Percentiles rank a stretch among this genome's conserved stretches.
These are phyloP conservation scores for Coccomyxa sp. DNA, from an alignment of 139 green algal genomes.

Conservation along the genomic window DNA sequence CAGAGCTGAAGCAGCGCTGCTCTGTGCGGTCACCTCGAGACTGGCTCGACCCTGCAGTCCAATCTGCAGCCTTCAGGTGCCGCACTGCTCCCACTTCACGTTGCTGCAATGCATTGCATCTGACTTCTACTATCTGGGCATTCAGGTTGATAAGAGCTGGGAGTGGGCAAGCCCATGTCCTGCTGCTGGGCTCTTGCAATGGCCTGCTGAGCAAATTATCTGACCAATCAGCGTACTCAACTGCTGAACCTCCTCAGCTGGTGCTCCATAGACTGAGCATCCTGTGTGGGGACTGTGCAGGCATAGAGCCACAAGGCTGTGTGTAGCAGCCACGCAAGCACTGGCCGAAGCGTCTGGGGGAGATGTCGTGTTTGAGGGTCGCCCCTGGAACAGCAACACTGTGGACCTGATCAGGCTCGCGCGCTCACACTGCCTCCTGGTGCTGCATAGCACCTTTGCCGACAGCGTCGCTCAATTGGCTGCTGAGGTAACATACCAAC, in stretches of 20 bases:
- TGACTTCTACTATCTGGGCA: neutral
- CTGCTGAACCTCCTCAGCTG: no score
- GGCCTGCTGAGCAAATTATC: no score
- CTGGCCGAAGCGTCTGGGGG: slow-evolving; percentile 34
- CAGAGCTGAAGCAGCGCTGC: slow-evolving; percentile 28
- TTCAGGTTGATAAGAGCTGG: neutral
- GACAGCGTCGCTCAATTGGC: no score
- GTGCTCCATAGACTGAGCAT: no score
- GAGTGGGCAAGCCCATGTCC: neutral
- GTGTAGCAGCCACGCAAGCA: slow-evolving; percentile 18
- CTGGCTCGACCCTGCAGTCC: slow-evolving; percentile 20
- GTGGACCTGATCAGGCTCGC: slow-evolving; percentile 63
- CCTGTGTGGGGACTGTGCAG: no score
- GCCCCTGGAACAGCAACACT: slow-evolving; percentile 69
- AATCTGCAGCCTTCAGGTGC: slow-evolving; percentile 28
- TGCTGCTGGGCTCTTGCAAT: neutral
- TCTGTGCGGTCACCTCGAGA: slow-evolving; percentile 15
- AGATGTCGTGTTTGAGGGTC: slow-evolving; percentile 63
- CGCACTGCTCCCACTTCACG: neutral
- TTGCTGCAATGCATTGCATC: no score
- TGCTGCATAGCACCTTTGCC: slow-evolving; percentile 57
- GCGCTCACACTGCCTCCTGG: slow-evolving; percentile 49
- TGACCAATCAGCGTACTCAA: no score
- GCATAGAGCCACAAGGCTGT: slow-evolving; percentile 36
- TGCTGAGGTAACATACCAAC: no score